These are phyloP conservation scores for Zygoascus tannicola DNA, from an alignment of 805 yeast species.

Conservation along the genomic window DNA sequence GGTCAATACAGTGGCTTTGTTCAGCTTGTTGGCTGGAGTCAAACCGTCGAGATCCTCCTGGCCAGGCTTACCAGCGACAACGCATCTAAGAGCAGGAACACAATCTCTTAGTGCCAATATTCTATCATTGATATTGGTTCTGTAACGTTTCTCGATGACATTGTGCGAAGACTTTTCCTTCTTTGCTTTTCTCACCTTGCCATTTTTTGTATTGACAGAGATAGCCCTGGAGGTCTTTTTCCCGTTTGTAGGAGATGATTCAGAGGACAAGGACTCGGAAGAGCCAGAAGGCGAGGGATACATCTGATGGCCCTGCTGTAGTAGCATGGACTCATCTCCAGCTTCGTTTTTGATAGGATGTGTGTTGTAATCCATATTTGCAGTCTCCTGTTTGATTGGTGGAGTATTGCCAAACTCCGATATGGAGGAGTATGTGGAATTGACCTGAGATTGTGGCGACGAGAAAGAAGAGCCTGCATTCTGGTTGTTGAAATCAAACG, in stretches of 20 bases:
- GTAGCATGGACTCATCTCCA: neutral
- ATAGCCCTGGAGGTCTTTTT: neutral
- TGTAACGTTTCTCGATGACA: slow-evolving; percentile 70
- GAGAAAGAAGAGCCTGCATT: neutral
- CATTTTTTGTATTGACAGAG: neutral
- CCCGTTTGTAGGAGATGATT: neutral
- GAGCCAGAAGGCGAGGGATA: neutral
- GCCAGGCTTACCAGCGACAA: slow-evolving; percentile 36
- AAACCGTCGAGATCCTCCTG: slow-evolving; percentile 61
- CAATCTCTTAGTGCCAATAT: slow-evolving; percentile 62
- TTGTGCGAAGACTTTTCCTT: slow-evolving; percentile 57
- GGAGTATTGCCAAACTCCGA: neutral
- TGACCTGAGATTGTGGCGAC: neutral
- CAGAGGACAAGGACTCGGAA: slow-evolving; percentile 1
- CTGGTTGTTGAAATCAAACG: neutral
- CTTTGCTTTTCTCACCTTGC: slow-evolving; percentile 21
- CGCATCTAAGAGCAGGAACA: slow-evolving; percentile 67
- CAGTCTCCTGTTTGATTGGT: slow-evolving; percentile 5
- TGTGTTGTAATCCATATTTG: neutral
- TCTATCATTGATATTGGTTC: slow-evolving; percentile 67
- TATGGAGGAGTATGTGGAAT: neutral
- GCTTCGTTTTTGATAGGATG: neutral
- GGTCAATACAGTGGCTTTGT: slow-evolving; percentile 67
- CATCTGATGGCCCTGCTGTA: neutral
- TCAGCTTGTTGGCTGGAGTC: slow-evolving; percentile 63